Evolutionary conservation across 768 basidiomycete genomes (phyloP), one percentile per base, ranked within the genome.

Genomic region (Leccinum pellstonianum): DNA sequence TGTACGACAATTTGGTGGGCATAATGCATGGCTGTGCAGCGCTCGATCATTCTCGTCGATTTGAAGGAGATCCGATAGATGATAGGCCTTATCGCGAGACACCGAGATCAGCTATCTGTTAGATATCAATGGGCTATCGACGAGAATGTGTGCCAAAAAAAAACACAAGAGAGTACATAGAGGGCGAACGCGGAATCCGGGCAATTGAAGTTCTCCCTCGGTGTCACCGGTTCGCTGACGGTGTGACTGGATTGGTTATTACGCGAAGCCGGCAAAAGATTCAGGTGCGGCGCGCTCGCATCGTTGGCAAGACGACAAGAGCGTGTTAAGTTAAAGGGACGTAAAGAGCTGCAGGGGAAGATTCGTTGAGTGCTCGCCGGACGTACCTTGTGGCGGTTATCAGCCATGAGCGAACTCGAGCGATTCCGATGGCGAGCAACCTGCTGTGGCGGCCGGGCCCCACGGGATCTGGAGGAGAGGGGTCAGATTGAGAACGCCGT

Each of bases 21-120:
- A 50, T 48, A 43, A 29, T 57, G 53, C 38, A 38, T 38, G 38
- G 38, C 38, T 41, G 38, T 41, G 38, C 38, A n/a, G 38, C 38
- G 38, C 38, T 41, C 38, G 54, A 67, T 62, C 64, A 60, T 47
- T 66, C 58, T 51, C 31, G 56, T 57, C 56, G 46, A 17, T 35
- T 29, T 29, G 14, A 52, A 51, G n/a, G n/a, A 41, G 17, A 31
- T 41, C 38, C 6, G 43, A 29, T 27, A 48, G 14, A 12, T 21
- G 48, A 33, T 19, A 11, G 33, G 38, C 23, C 31, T 15, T 10
- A 10, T 19, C 52, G 43, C 54, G 37, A 56, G 52, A 51, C 29
- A 47, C n/a, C 11, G 35, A n/a, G 37, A 55, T 49, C 29, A 48
- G 33, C 12, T 35, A 50, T 8, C 50, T 46, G 5, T 19, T 19